Evolutionary conservation across 768 basidiomycete species (phyloP), one percentile per base, ranked within the genome.

Genomic region (Hortiboletus flavorubellus): DNA sequence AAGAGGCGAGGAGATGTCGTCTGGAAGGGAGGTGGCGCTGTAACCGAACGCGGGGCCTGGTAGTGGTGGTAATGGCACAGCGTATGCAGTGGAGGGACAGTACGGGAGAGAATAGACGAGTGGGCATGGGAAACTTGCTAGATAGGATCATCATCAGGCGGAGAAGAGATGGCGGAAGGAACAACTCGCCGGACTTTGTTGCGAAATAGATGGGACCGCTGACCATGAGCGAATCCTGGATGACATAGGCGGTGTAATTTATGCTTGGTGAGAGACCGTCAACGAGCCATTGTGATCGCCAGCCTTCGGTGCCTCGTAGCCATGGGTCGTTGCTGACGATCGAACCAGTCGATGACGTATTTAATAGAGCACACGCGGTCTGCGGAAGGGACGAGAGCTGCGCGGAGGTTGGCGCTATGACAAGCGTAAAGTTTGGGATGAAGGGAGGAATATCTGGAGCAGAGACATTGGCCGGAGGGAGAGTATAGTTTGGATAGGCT

Each of bases 231-330:
- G 70, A 73, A 54, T 82, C 77, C 58, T 82, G 75, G 3, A 90
- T 62, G 14, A 84, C 79, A 63, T 84, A 93, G 1, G 79, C 83
- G 1, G 91, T 92, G 62, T 93, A 94, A 62, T 94, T 94, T 33
- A 87, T 90, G 10, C 74, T 73, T 7, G 85, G 76, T 1, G 73
- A 70, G 16, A 95, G 74, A 0, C 78, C 82, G 1, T 76, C 77
- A 9, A 91, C 54, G 2, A 88, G 64, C 79, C 84, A 93, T 62
- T 92, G 87, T 30, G 70, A 79, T 46, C 89, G 71, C 83, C 83
- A 89, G 0, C 88, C 91, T 0, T 73, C 65, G 0, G 64, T 50
- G 60, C 82, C 81, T 43, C 81, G 76, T 8, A 85, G 68, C 84
- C 88, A 89, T 4, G 80, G 55, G 2, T 75, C 76, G 52, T 80